Evolutionary conservation across 2,329 filamentous ascomycete species (phyloP).

Genomic region (Paraphoma chrysanthemicola): DNA sequence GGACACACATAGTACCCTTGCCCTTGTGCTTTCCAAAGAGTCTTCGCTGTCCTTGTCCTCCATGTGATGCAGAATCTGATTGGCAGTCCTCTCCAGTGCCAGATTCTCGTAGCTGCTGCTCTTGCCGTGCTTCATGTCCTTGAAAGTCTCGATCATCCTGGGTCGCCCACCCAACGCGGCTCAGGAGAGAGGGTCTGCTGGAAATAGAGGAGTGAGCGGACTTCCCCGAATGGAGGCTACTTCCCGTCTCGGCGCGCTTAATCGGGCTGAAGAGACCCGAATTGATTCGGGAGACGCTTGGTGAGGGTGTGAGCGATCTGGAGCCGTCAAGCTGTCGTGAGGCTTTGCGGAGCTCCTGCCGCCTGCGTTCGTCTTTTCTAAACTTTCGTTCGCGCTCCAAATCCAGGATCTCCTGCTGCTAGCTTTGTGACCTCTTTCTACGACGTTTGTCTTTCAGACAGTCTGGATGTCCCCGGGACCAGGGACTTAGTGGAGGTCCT

Average conservation of each 20-base stretch:
- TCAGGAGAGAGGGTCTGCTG: slow-evolving; percentile 11
- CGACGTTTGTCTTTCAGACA: not conserved
- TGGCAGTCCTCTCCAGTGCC: slow-evolving; percentile 36
- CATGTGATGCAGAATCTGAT: slow-evolving; percentile 42
- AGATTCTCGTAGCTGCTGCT: slow-evolving; percentile 38
- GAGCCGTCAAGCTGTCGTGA: slow-evolving; percentile 31
- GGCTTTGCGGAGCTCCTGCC: slow-evolving; percentile 9
- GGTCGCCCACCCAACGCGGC: slow-evolving; percentile 8
- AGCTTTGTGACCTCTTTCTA: not conserved
- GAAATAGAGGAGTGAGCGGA: slow-evolving; percentile 5
- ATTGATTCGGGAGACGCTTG: slow-evolving; percentile 15
- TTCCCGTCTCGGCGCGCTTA: slow-evolving; percentile 12
- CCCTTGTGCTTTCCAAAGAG: slow-evolving; percentile 40
- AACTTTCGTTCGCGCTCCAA: slow-evolving; percentile 7
- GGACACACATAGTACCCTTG: slow-evolving; percentile 39
- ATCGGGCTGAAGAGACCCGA: slow-evolving; percentile 11
- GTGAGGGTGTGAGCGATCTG: slow-evolving; percentile 18
- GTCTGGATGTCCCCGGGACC: slow-evolving; percentile 1
- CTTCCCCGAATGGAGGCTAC: slow-evolving; percentile 14
- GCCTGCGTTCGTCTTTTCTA: slow-evolving; percentile 8
- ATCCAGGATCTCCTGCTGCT: slow-evolving; percentile 10
- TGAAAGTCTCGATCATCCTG: slow-evolving; percentile 42
- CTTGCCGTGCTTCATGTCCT: slow-evolving; percentile 44
- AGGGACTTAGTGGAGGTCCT: not conserved
- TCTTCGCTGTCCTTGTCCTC: slow-evolving; percentile 43